A percentile compares a stretch with the other conserved stretches of the same genome.
phyloP scores from a whole-genome alignment of 176 grass and related monocot species.

The Bolboschoenus planiculmis region DNA sequence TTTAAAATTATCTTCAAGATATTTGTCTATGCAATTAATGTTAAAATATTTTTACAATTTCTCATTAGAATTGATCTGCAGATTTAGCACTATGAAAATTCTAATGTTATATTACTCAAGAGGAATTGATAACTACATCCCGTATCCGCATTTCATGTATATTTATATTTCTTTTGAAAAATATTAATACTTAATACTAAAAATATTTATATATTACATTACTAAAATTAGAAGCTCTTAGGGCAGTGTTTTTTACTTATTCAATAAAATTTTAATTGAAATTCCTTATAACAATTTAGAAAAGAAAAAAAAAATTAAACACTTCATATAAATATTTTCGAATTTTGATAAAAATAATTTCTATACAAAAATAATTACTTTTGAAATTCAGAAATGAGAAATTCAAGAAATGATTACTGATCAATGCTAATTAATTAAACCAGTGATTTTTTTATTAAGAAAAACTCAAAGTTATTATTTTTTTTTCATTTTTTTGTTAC shows the following conservation, averaged over 20 bases:
- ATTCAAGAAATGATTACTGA: too few species aligned
- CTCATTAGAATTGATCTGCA: not conserved
- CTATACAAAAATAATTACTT: too few species aligned
- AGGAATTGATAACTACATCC: not conserved
- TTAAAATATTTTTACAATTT: not conserved
- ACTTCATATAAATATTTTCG: not conserved
- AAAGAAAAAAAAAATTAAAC: not conserved
- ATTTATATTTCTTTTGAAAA: not conserved
- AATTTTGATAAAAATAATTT: too few species aligned
- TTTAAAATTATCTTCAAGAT: not conserved
- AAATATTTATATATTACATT: not conserved
- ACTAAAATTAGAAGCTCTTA: not conserved
- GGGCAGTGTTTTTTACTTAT: not conserved
- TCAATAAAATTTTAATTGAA: not conserved
- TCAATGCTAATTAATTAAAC: too few species aligned
- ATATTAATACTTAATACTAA: not conserved
- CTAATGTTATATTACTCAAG: not conserved
- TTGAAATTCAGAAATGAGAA: too few species aligned
- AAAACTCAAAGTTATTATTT: too few species aligned
- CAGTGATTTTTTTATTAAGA: too few species aligned
- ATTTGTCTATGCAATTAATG: too few species aligned
- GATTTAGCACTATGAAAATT: not conserved
- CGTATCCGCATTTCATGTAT: not conserved
- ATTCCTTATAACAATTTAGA: too few species aligned
- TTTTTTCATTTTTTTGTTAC: too few species aligned